Evolutionary conservation across 2,329 filamentous ascomycete genomes (phyloP).

Genomic region (Lasiodiplodia sp.): DNA sequence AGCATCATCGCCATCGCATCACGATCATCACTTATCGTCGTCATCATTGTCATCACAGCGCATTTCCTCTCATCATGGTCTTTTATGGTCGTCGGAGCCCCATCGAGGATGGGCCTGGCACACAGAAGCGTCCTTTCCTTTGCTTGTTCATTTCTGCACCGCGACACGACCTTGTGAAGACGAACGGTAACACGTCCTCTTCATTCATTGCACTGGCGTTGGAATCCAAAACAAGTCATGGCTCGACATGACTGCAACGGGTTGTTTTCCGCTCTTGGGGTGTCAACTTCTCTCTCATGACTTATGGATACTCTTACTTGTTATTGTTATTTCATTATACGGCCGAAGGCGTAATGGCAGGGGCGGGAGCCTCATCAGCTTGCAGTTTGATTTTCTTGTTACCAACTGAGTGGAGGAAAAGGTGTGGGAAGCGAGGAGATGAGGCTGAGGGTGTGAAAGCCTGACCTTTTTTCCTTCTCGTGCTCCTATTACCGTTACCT

Average conservation of each 20-base stretch:
- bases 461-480: background rate
- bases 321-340: conserved; percentile 12
- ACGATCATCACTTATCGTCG: conserved; percentile 21
- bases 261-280: conserved; percentile 14
- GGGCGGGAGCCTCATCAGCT: conserved; percentile 2
- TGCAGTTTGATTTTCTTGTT: background rate
- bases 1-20: conserved; percentile 17
- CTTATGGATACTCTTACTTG: conserved; percentile 24
- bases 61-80: conserved; percentile 10
- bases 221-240: conserved; percentile 20
- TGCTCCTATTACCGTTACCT: background rate
- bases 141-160: conserved; percentile 16
- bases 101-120: conserved; percentile 5
- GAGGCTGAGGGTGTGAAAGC: conserved; percentile 16
- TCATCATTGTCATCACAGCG: conserved; percentile 25
- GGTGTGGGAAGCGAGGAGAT: background rate
- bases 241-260: conserved; percentile 11
- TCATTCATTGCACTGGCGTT: conserved; percentile 24
- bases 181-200: conserved; percentile 19
- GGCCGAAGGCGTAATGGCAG: conserved; percentile 14
- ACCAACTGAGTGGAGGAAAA: conserved; percentile 4
- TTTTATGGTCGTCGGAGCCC: background rate
- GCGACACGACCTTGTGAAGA: conserved; percentile 20
- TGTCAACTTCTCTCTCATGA: conserved; percentile 11
- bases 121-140: conserved; percentile 9